Percentiles rank a stretch among this genome's conserved stretches.
phyloP scores from a whole-genome alignment of 768 basidiomycete species.

The Xerocomellus amylosporus region DNA sequence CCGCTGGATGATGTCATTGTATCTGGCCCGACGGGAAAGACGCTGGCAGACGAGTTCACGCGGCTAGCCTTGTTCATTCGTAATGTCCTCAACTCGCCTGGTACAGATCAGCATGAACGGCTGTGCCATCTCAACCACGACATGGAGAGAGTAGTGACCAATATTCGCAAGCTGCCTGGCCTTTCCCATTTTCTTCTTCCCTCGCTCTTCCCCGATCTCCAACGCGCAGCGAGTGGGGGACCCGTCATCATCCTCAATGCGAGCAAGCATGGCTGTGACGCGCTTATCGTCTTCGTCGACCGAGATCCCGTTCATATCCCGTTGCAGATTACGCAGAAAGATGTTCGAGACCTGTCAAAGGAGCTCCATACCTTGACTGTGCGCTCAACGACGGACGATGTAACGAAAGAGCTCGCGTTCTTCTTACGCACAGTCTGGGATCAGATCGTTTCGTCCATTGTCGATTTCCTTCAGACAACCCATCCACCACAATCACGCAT shows the following conservation, averaged over 20 bases:
- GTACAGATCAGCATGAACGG: neutral
- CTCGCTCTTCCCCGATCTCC: neutral
- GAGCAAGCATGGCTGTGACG: neutral
- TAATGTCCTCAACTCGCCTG: neutral
- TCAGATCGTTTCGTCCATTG: neutral
- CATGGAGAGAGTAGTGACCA: neutral
- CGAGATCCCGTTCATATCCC: neutral
- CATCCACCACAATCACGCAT: too few species aligned
- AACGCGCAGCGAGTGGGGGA: neutral
- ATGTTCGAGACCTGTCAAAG: neutral
- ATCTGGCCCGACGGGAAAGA: neutral
- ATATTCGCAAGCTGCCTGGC: neutral
- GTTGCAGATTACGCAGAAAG: neutral
- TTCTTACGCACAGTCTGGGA: neutral
- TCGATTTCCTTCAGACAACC: neutral
- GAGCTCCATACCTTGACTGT: neutral
- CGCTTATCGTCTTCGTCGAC: neutral
- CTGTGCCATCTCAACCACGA: neutral
- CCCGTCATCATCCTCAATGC: neutral
- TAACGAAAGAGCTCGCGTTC: neutral
- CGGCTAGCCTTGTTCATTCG: neutral
- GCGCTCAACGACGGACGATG: neutral
- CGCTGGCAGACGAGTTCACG: neutral
- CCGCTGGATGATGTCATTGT: neutral
- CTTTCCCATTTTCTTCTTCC: neutral